phyloP scores from a whole-genome alignment of 345 rosid genomes.

The Linum lewisii region DNA sequence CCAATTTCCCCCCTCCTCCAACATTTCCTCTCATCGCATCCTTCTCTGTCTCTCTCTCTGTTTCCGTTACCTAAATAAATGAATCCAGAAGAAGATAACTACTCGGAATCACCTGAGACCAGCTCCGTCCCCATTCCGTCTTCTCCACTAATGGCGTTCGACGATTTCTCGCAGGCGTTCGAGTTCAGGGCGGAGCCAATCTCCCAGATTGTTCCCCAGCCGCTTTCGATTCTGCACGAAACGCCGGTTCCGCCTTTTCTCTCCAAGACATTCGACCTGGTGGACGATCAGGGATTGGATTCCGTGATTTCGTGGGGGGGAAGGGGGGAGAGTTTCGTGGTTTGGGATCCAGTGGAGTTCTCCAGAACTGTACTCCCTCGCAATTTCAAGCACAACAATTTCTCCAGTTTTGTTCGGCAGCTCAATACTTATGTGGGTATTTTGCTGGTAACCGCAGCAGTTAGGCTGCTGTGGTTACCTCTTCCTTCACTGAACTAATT shows the following conservation, averaged over 20 bases:
- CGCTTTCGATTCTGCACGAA: conserved; percentile 52
- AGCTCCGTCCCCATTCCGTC: background rate
- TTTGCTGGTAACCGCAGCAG: conserved; percentile 15
- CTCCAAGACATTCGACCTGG: conserved; percentile 21
- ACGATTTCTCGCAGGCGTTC: background rate
- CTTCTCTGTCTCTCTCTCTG: conserved; percentile 44
- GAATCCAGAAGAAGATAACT: background rate
- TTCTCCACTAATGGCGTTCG: background rate
- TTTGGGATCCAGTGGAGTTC: conserved; percentile 24
- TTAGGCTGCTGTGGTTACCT: conserved; percentile 23
- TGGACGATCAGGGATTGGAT: conserved; percentile 16
- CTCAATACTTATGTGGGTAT: conserved; percentile 42
- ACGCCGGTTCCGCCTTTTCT: conserved; percentile 39
- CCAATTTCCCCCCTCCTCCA: background rate
- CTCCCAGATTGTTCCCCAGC: conserved; percentile 27
- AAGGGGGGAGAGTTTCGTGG: conserved; percentile 21
- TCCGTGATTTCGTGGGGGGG: conserved; percentile 20
- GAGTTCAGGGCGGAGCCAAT: background rate
- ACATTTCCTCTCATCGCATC: background rate
- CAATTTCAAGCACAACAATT: conserved; percentile 29
- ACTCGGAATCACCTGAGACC: too few species aligned
- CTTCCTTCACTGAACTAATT: background rate
- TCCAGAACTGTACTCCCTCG: conserved; percentile 20
- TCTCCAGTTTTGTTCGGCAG: conserved; percentile 30
- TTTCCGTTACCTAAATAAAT: background rate